Evolutionary conservation across 2,329 filamentous ascomycete species (phyloP).

Genomic region (Paecilomyces fulvus): DNA sequence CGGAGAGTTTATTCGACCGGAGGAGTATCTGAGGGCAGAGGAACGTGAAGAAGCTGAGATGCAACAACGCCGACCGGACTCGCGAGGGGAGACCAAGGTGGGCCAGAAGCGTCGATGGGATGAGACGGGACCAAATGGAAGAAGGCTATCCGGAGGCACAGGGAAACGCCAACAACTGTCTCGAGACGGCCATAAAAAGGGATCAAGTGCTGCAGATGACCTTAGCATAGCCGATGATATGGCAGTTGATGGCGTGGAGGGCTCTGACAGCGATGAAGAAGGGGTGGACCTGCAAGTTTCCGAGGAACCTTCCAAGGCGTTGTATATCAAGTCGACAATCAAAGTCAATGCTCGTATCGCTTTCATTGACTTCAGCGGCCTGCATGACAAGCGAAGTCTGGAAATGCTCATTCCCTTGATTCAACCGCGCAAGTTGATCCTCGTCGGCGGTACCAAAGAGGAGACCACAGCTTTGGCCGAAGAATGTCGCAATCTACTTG

Average conservation of each 20-base stretch:
- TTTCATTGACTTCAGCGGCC: slow-evolving; percentile 82
- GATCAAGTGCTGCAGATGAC: slow-evolving; percentile 42
- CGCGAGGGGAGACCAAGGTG: slow-evolving; percentile 53
- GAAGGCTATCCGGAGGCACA: slow-evolving; percentile 32
- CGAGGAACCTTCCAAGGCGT: slow-evolving; percentile 66
- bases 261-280: slow-evolving; percentile 48
- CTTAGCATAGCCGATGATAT: slow-evolving; percentile 36
- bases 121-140: slow-evolving; percentile 47
- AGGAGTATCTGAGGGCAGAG: slow-evolving; percentile 88
- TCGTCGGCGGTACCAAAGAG: slow-evolving; percentile 70
- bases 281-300: slow-evolving; percentile 43
- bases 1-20: slow-evolving; percentile 84
- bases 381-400: slow-evolving; percentile 88
- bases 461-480: slow-evolving; percentile 73
- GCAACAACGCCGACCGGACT: slow-evolving; percentile 46
- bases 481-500: slow-evolving; percentile 64
- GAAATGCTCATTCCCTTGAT: slow-evolving; percentile 94
- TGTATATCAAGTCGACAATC: slow-evolving; percentile 56
- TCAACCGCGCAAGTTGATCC: slow-evolving; percentile 84
- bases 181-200: slow-evolving; percentile 17
- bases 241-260: slow-evolving; percentile 50
- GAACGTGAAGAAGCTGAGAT: slow-evolving; percentile 72
- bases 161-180: slow-evolving; percentile 54
- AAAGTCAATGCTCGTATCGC: slow-evolving; percentile 67
- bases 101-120: slow-evolving; percentile 96